Base-by-base conservation (phyloP, 179 eudicot genomes). In the Spergularia azorica region DNA sequence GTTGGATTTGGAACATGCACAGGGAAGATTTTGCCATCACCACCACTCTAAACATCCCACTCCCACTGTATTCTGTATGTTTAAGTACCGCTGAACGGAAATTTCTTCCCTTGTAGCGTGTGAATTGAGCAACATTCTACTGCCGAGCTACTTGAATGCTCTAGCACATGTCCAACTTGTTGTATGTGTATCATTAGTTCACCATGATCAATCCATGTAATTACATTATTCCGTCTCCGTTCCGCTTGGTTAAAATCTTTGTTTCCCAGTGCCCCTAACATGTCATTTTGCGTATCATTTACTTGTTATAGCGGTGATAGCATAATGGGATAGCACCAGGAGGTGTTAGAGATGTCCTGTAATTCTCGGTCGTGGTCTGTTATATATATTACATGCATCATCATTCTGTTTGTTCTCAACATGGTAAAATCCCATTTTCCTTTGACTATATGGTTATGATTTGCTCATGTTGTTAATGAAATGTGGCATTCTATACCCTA, bases 1-100 rank as follows among this genome's bases (percentile, higher is more conserved):
- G 84, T 94, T 32, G 98, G 97, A 61, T 94, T 94, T 20, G 98
- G 98, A 59, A 86, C 87, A 16, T 94, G 98, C 87, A 77, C 91
- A 0, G 97, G 98, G 68, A 94, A 88, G 87, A 76, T 94, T 76
- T 79, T 92, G 73, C 94, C 98, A 18, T 87, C 94, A 51, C 84
- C 81, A 8, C 73, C 80, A 11, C 76, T 64, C 18, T 92, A 87
- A 85, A 63, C n/a, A 54, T 46, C 38, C 18, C 3, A 8, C 46
- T 41, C 46, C 64, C 39, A 41, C 0, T 62, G 67, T 67, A 76
- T 38, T 16, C 55, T 39, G 46, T 56, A 13, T 64, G 62, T 63
- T 56, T 26, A 32, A 64, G 50, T 56, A 56, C 50, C 20, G 4
- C 26, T 70, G 70, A 70, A 70, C 12, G 72, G 21, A 32, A 10